Evolutionary conservation across 2,329 filamentous ascomycete species (phyloP).

Genomic region (Didymella arachidicola): DNA sequence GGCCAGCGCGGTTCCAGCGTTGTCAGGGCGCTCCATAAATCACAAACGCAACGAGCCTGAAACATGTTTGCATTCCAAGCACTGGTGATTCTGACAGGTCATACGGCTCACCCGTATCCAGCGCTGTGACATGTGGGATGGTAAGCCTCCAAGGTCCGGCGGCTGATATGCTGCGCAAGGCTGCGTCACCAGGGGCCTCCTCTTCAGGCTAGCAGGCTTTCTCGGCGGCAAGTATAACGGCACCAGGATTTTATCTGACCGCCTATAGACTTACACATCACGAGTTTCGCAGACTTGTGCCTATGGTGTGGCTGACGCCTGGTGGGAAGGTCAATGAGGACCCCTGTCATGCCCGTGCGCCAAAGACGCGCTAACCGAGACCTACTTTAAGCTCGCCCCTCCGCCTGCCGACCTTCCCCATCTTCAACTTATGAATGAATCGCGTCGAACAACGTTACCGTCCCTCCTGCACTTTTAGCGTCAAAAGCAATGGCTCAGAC

Average conservation of each 20-base stretch:
- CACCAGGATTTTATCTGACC: neutral
- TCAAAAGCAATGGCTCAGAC: constrained; percentile 66
- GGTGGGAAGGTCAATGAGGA: constrained; percentile 18
- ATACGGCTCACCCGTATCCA: constrained; percentile 35
- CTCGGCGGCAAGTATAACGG: neutral
- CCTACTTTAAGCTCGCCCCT: constrained; percentile 37
- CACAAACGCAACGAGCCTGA: constrained; percentile 29
- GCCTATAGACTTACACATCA: constrained; percentile 17
- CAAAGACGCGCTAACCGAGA: constrained; percentile 28
- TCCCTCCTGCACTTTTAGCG: constrained; percentile 28
- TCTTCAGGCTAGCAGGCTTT: neutral
- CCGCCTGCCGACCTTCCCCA: constrained; percentile 42
- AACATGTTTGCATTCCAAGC: constrained; percentile 45
- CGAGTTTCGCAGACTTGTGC: constrained; percentile 29
- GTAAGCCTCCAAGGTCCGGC: constrained; percentile 32
- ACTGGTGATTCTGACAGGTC: constrained; percentile 38
- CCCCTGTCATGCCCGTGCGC: constrained; percentile 22
- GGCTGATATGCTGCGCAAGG: constrained; percentile 20
- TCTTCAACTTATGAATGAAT: constrained; percentile 50
- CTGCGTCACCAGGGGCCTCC: constrained; percentile 14
- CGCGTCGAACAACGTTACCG: constrained; percentile 35
- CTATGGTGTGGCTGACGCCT: constrained; percentile 35
- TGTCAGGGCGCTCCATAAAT: constrained; percentile 15
- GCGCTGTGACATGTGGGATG: constrained; percentile 46
- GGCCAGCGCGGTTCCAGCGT: constrained; percentile 11